Percentiles rank a stretch among this genome's conserved stretches.
phyloP scores from a whole-genome alignment of 2,329 filamentous ascomycete species.

The Trichoderma koningiopsis region DNA sequence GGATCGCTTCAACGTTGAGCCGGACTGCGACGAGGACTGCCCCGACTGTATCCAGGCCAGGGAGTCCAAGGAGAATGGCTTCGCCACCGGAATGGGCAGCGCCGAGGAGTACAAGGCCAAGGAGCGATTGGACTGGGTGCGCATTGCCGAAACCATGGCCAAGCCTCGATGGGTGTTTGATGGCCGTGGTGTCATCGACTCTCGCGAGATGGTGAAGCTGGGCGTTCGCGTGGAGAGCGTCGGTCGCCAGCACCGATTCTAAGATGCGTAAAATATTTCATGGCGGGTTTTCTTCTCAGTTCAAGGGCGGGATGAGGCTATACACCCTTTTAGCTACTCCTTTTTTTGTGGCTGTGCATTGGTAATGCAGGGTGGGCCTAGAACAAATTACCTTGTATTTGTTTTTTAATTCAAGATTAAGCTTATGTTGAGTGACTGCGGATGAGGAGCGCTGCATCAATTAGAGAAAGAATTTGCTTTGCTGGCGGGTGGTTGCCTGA shows the following conservation, averaged over 20 bases:
- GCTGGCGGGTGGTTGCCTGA: constrained; percentile 8
- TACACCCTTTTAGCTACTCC: constrained; percentile 24
- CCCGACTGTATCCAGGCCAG: constrained; percentile 52
- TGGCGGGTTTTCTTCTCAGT: constrained; percentile 6
- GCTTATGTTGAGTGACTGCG: constrained; percentile 33
- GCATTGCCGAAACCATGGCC: constrained; percentile 52
- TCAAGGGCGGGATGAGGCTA: constrained; percentile 18
- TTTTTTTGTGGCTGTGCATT: constrained; percentile 24
- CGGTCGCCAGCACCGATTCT: constrained; percentile 50
- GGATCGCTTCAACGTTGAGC: constrained; percentile 48
- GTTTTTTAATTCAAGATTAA: constrained; percentile 38
- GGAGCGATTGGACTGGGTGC: constrained; percentile 55
- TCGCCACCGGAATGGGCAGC: constrained; percentile 47
- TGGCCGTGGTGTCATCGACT: constrained; percentile 57
- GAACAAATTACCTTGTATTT: constrained; percentile 26
- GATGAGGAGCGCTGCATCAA: constrained; percentile 32
- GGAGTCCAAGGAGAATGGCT: constrained; percentile 43
- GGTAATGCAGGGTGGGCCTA: constrained; percentile 23
- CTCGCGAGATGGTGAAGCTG: constrained; percentile 50
- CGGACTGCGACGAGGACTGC: constrained; percentile 49
- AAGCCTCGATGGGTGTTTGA: constrained; percentile 60
- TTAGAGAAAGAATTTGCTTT: constrained; percentile 18
- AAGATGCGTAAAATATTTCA: constrained; percentile 25
- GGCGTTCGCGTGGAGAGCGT: constrained; percentile 56
- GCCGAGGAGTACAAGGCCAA: constrained; percentile 50